Evolutionary conservation across 2,329 filamentous ascomycete genomes (phyloP).

Genomic region (Trematosphaeria pertusa): DNA sequence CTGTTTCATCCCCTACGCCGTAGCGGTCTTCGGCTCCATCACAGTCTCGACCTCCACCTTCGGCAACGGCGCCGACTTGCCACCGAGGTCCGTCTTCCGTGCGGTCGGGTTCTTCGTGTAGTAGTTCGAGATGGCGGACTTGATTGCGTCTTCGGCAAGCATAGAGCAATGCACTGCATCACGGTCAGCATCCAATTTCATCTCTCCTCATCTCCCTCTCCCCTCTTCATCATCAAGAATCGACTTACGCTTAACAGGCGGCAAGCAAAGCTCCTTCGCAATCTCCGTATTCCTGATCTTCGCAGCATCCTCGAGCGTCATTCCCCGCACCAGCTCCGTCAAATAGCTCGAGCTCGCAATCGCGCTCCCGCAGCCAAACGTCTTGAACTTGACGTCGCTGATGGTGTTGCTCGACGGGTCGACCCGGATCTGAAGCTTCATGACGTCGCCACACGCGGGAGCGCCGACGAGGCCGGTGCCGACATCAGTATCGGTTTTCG

Average conservation of each 20-base stretch:
- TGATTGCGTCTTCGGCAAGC: slow-evolving; percentile 92
- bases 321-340: slow-evolving; percentile 92
- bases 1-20: slow-evolving; percentile 19
- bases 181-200: slow-evolving; percentile 26
- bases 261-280: slow-evolving; percentile 90
- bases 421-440: slow-evolving; percentile 93
- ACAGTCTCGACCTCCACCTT: slow-evolving; percentile 68
- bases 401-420: slow-evolving; percentile 88
- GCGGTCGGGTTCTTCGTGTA: slow-evolving; percentile 87
- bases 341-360: slow-evolving; percentile 95
- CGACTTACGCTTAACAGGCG: slow-evolving; percentile 81
- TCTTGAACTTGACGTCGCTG: slow-evolving; percentile 97
- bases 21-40: slow-evolving; percentile 43
- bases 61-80: slow-evolving; percentile 73
- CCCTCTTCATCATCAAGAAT: neutral
- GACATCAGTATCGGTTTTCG: slow-evolving; percentile 80
- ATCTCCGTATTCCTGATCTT: slow-evolving; percentile 98
- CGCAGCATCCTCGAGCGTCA: slow-evolving; percentile 93
- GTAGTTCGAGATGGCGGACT: slow-evolving; percentile 89
- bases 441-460: slow-evolving; percentile 90
- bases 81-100: slow-evolving; percentile 75
- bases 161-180: slow-evolving; percentile 83
- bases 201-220: neutral
- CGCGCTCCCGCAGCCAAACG: slow-evolving; percentile 91
- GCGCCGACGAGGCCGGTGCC: slow-evolving; percentile 90